A percentile compares a stretch with the other conserved stretches of the same genome.
Evolutionary conservation across 192 early-diverging fungal species (phyloP).

Genomic region (Geosiphon pyriformis): DNA sequence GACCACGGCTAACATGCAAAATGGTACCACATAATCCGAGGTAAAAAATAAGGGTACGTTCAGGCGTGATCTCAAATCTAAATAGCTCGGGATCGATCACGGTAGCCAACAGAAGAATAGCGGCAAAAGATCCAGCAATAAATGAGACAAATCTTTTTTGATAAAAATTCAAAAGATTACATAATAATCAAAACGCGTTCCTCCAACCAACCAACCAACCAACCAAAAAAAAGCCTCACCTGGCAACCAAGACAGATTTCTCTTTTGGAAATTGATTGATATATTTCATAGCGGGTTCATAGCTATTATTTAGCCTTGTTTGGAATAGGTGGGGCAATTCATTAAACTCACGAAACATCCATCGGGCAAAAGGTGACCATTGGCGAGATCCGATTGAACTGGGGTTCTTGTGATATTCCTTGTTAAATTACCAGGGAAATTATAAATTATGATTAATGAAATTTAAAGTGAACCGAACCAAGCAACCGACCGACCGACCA

Average conservation of each 20-base stretch:
- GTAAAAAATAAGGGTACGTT: slow-evolving; percentile 89
- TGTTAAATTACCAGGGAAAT: no score
- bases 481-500: no score
- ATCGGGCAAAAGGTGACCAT: slow-evolving; percentile 82
- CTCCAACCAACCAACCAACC: no score
- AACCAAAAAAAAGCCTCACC: no score
- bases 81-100: slow-evolving; percentile 83
- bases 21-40: slow-evolving; percentile 83
- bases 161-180: no score
- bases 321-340: slow-evolving; percentile 91
- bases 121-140: slow-evolving; percentile 82
- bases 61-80: slow-evolving; percentile 86
- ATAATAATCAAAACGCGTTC: no score
- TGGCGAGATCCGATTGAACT: slow-evolving; percentile 69
- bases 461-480: no score
- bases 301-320: slow-evolving; percentile 65
- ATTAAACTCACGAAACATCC: slow-evolving; percentile 97
- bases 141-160: slow-evolving; percentile 75
- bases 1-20: slow-evolving; percentile 70
- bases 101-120: slow-evolving; percentile 75
- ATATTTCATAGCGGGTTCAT: slow-evolving; percentile 75
- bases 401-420: slow-evolving; percentile 80
- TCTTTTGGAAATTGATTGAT: slow-evolving; percentile 87
- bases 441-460: no score
- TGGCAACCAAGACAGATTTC: slow-evolving; percentile 67